These are phyloP conservation scores for Miamiensis avidus DNA, from an alignment of 169 alveolate genomes.

Conservation along the genomic window DNA sequence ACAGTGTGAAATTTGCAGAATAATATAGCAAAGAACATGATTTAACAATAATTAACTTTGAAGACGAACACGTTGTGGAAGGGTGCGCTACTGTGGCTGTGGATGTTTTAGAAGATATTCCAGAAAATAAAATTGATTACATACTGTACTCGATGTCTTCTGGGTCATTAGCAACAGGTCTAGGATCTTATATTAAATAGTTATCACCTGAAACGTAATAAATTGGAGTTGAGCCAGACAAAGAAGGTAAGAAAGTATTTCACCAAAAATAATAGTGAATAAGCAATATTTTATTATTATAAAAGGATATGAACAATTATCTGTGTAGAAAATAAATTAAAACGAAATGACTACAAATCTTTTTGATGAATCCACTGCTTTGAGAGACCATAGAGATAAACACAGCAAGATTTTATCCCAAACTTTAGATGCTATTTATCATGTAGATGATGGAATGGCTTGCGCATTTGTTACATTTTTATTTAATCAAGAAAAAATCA, in stretches of 20 bases:
- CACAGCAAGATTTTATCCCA: not conserved
- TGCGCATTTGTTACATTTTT: not conserved
- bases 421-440: not conserved
- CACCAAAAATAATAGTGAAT: conserved; percentile 1
- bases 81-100: conserved; percentile 14
- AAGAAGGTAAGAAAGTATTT: not conserved
- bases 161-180: conserved; percentile 12
- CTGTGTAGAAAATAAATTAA: not conserved
- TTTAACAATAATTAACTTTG: too few species aligned
- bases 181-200: conserved; percentile 1
- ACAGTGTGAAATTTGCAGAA: too few species aligned
- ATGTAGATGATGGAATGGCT: not conserved
- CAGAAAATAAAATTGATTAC: conserved; percentile 9
- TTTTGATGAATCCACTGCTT: too few species aligned
- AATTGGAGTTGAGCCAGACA: not conserved
- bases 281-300: conserved; percentile 1
- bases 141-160: conserved; percentile 11
- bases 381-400: too few species aligned
- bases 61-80: too few species aligned
- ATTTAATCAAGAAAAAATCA: not conserved
- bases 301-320: not conserved
- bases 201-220: conserved; percentile 13
- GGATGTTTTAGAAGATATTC: conserved; percentile 21
- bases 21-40: too few species aligned
- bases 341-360: too few species aligned